Evolutionary conservation across 805 yeast species (phyloP).

Genomic region (Suhomyces canberraensis): DNA sequence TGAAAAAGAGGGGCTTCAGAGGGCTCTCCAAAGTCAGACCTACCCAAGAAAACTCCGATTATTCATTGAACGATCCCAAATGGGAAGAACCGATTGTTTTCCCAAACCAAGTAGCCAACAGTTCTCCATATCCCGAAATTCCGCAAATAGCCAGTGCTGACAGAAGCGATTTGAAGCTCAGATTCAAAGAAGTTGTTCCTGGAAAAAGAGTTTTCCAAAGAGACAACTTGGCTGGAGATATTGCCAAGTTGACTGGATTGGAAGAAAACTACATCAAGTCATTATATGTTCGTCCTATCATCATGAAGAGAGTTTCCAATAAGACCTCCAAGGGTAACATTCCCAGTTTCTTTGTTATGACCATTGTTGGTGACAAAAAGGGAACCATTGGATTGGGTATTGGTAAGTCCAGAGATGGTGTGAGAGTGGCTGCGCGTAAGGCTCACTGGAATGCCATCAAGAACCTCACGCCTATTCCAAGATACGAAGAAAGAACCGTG

Average conservation of each 20-base stretch:
- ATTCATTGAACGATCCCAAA: constrained; percentile 63
- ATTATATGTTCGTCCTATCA: constrained; percentile 61
- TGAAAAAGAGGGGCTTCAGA: constrained; percentile 29
- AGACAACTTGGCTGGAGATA: constrained; percentile 49
- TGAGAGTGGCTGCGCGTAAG: constrained; percentile 69
- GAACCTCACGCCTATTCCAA: constrained; percentile 74
- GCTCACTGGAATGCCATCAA: constrained; percentile 95
- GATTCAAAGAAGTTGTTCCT: constrained; percentile 27
- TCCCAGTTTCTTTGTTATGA: constrained; percentile 74
- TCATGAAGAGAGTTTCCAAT: constrained; percentile 78
- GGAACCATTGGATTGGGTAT: constrained; percentile 96
- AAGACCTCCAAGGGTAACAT: constrained; percentile 93
- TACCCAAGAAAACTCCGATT: constrained; percentile 60
- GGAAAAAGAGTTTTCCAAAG: constrained; percentile 9
- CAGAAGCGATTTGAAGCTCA: constrained; percentile 37
- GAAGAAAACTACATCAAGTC: constrained; percentile 57
- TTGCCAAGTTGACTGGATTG: constrained; percentile 64
- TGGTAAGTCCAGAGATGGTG: constrained; percentile 81
- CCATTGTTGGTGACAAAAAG: constrained; percentile 87
- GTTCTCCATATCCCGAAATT: constrained; percentile 55
- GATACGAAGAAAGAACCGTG: constrained; percentile 89
- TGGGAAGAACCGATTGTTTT: constrained; percentile 64
- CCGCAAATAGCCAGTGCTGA: constrained; percentile 56
- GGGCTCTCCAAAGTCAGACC: constrained; percentile 60
- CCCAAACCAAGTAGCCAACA: constrained; percentile 47